A percentile compares a stretch with the other conserved stretches of the same genome.
These are phyloP conservation scores for Aureobasidium sp. DNA, from an alignment of 2,329 filamentous ascomycete species.

Conservation along the genomic window DNA sequence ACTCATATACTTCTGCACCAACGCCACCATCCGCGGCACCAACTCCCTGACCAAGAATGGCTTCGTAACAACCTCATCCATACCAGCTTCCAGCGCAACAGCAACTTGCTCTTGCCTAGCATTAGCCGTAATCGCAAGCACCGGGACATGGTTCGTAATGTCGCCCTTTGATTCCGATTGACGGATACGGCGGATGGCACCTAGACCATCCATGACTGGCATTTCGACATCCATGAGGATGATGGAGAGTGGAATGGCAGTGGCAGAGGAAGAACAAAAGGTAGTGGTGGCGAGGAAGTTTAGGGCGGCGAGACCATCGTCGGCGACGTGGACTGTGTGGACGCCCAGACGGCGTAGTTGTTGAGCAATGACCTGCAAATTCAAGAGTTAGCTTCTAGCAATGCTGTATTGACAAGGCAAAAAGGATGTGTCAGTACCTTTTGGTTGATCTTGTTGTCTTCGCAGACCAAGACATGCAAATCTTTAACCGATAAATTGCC, in stretches of 20 bases:
- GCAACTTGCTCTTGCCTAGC: constrained; percentile 66
- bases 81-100: constrained; percentile 62
- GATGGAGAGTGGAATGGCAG: constrained; percentile 29
- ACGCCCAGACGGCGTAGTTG: constrained; percentile 30
- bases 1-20: not conserved
- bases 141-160: constrained; percentile 59
- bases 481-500: not conserved
- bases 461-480: constrained; percentile 18
- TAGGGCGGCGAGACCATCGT: constrained; percentile 32
- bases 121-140: constrained; percentile 72
- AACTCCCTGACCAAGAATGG: constrained; percentile 28
- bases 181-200: constrained; percentile 61
- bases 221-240: constrained; percentile 78
- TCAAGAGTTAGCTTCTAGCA: constrained; percentile 11
- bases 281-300: constrained; percentile 25
- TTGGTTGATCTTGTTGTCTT: constrained; percentile 37
- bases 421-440: not conserved
- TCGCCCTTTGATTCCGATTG: constrained; percentile 56
- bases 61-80: constrained; percentile 33
- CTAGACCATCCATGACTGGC: constrained; percentile 75
- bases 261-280: not conserved
- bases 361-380: constrained; percentile 28
- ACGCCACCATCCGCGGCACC: constrained; percentile 26
- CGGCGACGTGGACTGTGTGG: constrained; percentile 28
- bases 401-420: not conserved